These are phyloP conservation scores for Tetrahymena borealis DNA, from an alignment of 73 alveolate genomes.

Conservation along the genomic window DNA sequence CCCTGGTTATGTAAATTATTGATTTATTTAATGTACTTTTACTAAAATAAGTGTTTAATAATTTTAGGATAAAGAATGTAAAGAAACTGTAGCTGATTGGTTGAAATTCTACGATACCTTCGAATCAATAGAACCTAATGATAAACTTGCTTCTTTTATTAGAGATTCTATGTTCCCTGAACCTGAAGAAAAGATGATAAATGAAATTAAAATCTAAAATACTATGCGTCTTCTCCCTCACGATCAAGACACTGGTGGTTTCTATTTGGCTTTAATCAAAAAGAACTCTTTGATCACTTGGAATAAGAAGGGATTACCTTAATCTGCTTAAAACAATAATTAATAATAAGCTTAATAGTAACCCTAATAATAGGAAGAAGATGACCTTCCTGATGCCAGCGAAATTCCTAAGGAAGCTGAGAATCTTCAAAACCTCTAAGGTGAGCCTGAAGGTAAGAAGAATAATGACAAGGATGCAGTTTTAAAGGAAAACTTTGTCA, in stretches of 20 bases:
- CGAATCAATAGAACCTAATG: conserved; percentile 4
- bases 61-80: background rate
- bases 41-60: background rate
- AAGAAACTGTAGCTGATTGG: background rate
- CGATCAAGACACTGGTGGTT: conserved; percentile 95
- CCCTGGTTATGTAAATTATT: background rate
- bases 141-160: conserved; percentile 4
- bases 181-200: conserved; percentile 15
- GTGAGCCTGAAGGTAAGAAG: conserved; percentile 16
- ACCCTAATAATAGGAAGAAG: background rate
- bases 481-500: conserved; percentile 8
- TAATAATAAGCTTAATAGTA: background rate
- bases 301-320: conserved; percentile 36
- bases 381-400: background rate
- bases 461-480: background rate
- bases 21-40: background rate
- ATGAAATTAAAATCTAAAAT: conserved; percentile 45
- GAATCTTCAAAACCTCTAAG: background rate
- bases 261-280: conserved; percentile 79
- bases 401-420: background rate
- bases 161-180: conserved; percentile 42
- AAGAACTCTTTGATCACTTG: conserved; percentile 56
- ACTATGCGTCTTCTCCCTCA: conserved; percentile 92
- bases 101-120: background rate
- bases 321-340: background rate